Percentiles rank a stretch among this genome's conserved stretches.
phyloP scores from a whole-genome alignment of 768 basidiomycete species.

The Tricholoma furcatifolium region DNA sequence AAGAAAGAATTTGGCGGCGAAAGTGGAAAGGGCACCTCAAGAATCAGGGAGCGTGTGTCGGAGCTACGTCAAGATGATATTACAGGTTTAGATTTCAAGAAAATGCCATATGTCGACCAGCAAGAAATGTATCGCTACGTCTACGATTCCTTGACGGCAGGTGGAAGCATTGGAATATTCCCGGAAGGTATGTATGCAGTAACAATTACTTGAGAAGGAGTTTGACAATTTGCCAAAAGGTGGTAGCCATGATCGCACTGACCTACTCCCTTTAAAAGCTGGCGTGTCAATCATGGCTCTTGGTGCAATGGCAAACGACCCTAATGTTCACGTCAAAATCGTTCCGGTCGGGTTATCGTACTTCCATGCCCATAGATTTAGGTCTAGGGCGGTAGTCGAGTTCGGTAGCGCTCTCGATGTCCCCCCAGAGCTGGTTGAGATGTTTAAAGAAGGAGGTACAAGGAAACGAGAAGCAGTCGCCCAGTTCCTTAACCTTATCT shows the following conservation, averaged over 20 bases:
- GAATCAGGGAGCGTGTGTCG: slow-evolving; percentile 63
- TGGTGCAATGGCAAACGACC: slow-evolving; percentile 93
- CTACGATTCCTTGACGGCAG: slow-evolving; percentile 80
- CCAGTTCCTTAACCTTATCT: slow-evolving; percentile 86
- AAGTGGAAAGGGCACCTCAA: slow-evolving; percentile 67
- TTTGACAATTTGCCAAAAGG: slow-evolving; percentile 45
- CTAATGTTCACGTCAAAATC: slow-evolving; percentile 84
- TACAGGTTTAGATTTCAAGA: slow-evolving; percentile 75
- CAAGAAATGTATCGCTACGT: slow-evolving; percentile 93
- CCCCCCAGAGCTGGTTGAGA: slow-evolving; percentile 82
- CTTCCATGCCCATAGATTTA: slow-evolving; percentile 82
- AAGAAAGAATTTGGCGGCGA: slow-evolving; percentile 89
- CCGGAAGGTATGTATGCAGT: slow-evolving; percentile 74
- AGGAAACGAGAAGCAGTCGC: slow-evolving; percentile 89
- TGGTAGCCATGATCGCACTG: slow-evolving; percentile 96
- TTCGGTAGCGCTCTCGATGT: slow-evolving; percentile 92
- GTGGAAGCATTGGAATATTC: slow-evolving; percentile 94
- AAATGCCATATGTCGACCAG: slow-evolving; percentile 88
- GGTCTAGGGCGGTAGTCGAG: slow-evolving; percentile 95
- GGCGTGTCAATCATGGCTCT: slow-evolving; percentile 98
- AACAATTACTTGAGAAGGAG: not conserved
- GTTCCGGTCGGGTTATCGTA: slow-evolving; percentile 82
- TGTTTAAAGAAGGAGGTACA: slow-evolving; percentile 87
- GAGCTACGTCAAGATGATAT: slow-evolving; percentile 56
- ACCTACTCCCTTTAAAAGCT: slow-evolving; percentile 94